Evolutionary conservation across 2,329 filamentous ascomycete species (phyloP), one percentile per base, ranked within the genome.

Genomic region (Magnaporthiopsis rhizophila): DNA sequence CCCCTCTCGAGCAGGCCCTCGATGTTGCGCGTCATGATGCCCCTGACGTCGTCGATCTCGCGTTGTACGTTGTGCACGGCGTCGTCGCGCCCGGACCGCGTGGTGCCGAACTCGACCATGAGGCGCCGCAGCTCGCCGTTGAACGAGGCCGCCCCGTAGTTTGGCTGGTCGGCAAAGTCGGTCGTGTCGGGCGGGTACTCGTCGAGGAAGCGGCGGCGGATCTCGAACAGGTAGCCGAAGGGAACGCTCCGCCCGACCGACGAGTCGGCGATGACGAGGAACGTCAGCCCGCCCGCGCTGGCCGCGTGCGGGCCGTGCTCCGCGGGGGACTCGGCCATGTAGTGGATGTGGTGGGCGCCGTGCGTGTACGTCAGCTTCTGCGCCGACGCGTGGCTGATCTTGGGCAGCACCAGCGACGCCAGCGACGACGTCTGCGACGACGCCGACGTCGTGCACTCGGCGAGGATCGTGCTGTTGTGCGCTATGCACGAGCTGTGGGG

Each of bases 21-120:
- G 69, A 97, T 97, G 74, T 97, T 97, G 79, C 92, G 88, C 65
- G 91, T 96, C 93, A 97, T 97, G 74, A 97, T 96, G 68, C 92
- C 91, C 64, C 90, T 81, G 62, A 96, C 92, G 72, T 91, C 93
- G 69, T 97, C 93, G 71, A 99, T 97, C 78, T 98, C 95, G 65
- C 86, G 83, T 76, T 91, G 89, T 53, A 92, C 94, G 67, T 90
- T 93, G 64, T 85, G 82, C 66, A 98, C 86, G 67, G 93, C 91
- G 79, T 98, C 92, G 71, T 90, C 82, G 76, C 89, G 84, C 58
- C 90, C 87, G 30, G 86, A 86, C 67, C 86, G 84, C 12, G 91
- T 91, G 32, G 90, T 90, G 64, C 93, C 94, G 77, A 90, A 95
- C 67, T 92, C 89, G 28, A 92, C 81, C 85, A 98, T 92, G 69